These are phyloP conservation scores for Clavispora asparagi DNA, from an alignment of 805 yeast species.

Conservation along the genomic window DNA sequence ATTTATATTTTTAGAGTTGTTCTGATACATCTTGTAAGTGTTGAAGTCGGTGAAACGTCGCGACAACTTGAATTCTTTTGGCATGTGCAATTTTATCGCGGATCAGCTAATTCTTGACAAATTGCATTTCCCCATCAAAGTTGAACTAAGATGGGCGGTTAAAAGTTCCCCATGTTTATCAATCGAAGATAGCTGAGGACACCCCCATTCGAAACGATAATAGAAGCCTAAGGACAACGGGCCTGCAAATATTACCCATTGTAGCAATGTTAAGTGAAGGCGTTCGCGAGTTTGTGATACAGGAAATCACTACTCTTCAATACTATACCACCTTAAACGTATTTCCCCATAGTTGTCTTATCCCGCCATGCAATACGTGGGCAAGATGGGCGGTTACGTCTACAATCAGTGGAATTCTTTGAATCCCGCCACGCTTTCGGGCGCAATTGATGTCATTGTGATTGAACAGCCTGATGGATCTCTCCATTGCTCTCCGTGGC, in stretches of 20 bases:
- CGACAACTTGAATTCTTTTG: no score
- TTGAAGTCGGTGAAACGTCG: no score
- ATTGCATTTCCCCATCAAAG: no score
- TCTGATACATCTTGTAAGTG: no score
- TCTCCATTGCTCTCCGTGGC: slow-evolving; percentile 90
- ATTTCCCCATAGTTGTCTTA: neutral
- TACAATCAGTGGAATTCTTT: slow-evolving; percentile 96
- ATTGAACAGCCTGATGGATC: slow-evolving; percentile 83
- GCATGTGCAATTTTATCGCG: no score
- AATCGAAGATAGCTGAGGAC: no score
- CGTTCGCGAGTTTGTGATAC: neutral
- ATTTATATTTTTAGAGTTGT: no score
- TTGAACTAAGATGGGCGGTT: no score
- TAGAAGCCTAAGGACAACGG: no score
- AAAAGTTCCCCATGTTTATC: no score
- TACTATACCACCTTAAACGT: neutral
- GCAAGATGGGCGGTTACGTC: slow-evolving; percentile 89
- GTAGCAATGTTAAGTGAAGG: neutral
- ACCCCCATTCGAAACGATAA: no score
- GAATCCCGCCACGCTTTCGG: slow-evolving; percentile 93
- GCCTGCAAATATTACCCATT: neutral
- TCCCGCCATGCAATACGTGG: slow-evolving; percentile 83
- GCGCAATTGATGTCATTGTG: slow-evolving; percentile 95
- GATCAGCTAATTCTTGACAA: no score
- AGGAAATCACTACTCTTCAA: neutral